A percentile compares a stretch with the other conserved stretches of the same genome.
phyloP scores from a whole-genome alignment of 2,329 filamentous ascomycete genomes.

The Trematosphaeria pertusa region DNA sequence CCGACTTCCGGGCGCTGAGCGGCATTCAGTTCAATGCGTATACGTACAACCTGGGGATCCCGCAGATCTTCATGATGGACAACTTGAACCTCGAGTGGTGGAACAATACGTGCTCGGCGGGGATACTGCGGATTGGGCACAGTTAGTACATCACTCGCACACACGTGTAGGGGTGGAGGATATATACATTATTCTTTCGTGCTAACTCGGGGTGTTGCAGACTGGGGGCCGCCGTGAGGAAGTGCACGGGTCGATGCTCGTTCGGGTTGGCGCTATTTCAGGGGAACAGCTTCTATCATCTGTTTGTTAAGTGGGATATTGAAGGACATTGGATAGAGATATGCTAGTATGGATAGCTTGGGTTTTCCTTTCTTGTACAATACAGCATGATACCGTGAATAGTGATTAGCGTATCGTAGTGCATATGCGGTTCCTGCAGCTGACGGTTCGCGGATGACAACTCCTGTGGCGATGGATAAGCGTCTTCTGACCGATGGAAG shows the following conservation, averaged over 20 bases:
- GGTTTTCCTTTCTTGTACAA: no score
- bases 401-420: neutral
- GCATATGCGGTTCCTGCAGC: constrained; percentile 5
- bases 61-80: constrained; percentile 57
- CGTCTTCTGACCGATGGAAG: constrained; percentile 4
- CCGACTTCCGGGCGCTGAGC: constrained; percentile 49
- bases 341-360: constrained; percentile 2
- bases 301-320: constrained; percentile 1
- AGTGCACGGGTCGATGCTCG: neutral
- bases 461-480: neutral
- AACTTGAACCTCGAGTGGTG: constrained; percentile 57
- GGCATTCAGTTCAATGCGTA: constrained; percentile 58
- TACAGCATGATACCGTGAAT: no score
- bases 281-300: neutral
- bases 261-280: neutral
- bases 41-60: constrained; percentile 46
- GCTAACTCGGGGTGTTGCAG: constrained; percentile 10
- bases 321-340: constrained; percentile 3
- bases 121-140: constrained; percentile 42
- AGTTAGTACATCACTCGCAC: constrained; percentile 35
- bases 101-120: constrained; percentile 59
- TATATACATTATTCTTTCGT: constrained; percentile 1
- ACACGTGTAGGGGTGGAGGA: no score
- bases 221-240: constrained; percentile 8
- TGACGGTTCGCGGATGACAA: constrained; percentile 1